Evolutionary conservation across 78 protist species (phyloP).

Genomic region (Dictyostelium brefeldianum): DNA sequence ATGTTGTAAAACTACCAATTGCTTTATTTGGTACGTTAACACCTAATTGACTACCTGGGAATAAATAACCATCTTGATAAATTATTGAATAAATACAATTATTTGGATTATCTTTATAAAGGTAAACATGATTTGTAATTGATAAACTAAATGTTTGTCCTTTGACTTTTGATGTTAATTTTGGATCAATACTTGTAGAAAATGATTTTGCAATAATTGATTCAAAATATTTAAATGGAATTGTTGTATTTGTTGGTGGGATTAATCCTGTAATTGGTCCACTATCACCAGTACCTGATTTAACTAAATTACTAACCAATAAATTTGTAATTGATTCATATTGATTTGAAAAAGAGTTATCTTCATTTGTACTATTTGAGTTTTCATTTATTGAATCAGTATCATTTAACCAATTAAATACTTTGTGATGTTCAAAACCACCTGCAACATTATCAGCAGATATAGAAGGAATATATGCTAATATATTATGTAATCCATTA

Average conservation of each 20-base stretch:
- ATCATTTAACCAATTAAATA: background rate
- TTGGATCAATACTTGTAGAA: background rate
- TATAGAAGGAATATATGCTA: background rate
- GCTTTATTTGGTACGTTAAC: conserved; percentile 4
- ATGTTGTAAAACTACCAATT: background rate
- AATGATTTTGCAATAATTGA: background rate
- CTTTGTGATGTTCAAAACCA: background rate
- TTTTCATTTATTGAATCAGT: no score
- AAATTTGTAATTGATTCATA: background rate
- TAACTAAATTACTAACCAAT: background rate
- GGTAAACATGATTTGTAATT: conserved; percentile 12
- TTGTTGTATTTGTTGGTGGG: conserved; percentile 11
- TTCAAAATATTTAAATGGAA: conserved; percentile 36
- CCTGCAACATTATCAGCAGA: no score
- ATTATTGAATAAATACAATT: background rate
- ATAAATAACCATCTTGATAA: conserved; percentile 12
- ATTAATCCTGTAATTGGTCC: background rate
- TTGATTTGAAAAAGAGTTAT: background rate
- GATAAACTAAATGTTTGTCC: conserved; percentile 1
- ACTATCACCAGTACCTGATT: background rate
- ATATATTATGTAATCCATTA: background rate
- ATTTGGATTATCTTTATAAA: conserved; percentile 19
- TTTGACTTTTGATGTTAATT: background rate
- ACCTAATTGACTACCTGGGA: background rate
- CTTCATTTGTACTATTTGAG: background rate